Base-by-base conservation (phyloP, 805 yeast species). In the Lipomyces spencermartinsiae region DNA sequence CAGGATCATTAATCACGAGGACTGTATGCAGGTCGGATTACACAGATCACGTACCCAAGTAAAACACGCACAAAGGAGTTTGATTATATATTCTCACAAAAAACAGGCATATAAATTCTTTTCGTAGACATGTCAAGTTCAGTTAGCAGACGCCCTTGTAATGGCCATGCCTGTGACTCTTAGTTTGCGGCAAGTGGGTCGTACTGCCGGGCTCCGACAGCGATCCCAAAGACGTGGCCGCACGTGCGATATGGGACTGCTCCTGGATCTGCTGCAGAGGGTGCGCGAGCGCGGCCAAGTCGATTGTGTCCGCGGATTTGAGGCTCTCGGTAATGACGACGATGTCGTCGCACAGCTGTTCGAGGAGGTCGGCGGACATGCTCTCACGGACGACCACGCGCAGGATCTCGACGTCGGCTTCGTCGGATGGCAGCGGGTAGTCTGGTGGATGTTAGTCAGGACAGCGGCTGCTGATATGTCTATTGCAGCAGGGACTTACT, bases 301-400 rank as follows among this genome's bases (percentile, higher is more conserved):
- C 62, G 39, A 58, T 35, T 5, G 49, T 9, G 60, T 65, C 69
- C 33, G 60, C 59, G 31, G 63, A 31, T 16, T 64, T 61, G 29
- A 69, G 62, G 12, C 65, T 43, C 56, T 69, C 68, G 12, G 62
- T 63, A 4, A 64, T 46, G 33, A 34, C 31, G 19, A 69, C 39
- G 35, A 69, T 63, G 62, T 69, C 70, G 25, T 61, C 66, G 25
- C 58, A 58, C 37, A 69, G 65, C 16, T 60, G 63, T 72, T 87
- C 89, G 39, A 90, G 78, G 70, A 91, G 80, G 67, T 83, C 87
- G 70, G 89, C 81, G 59, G 90, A 83, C 77, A 93, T 80, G 64
- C 89, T 87, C 72, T 84, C 85, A 74, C 96, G 85, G 63, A 91
- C 92, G 14, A 93, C 97, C 33, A 93, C 91, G 75, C 98, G 86